phyloP scores from a whole-genome alignment of 2,329 filamentous ascomycete species.

The Monilinia laxa region DNA sequence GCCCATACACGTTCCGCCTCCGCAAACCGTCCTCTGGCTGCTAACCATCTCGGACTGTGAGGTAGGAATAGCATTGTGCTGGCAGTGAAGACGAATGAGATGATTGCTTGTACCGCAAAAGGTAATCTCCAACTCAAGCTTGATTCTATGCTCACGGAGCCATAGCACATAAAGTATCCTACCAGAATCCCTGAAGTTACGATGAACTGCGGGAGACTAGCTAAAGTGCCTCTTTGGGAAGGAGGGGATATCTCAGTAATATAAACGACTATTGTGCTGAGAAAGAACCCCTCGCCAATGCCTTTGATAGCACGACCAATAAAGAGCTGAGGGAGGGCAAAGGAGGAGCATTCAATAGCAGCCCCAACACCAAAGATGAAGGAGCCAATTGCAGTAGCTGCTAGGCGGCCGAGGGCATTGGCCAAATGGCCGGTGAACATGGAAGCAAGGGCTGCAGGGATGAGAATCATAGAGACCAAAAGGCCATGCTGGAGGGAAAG shows the following conservation, averaged over 20 bases:
- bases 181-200: constrained; percentile 50
- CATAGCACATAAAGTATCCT: constrained; percentile 63
- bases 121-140: constrained; percentile 57
- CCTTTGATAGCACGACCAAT: constrained; percentile 56
- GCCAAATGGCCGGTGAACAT: constrained; percentile 57
- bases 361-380: constrained; percentile 54
- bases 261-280: constrained; percentile 57
- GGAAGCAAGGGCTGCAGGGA: constrained; percentile 57
- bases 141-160: constrained; percentile 47
- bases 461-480: constrained; percentile 58
- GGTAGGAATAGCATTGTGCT: constrained; percentile 48
- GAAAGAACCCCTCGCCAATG: constrained; percentile 57
- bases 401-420: constrained; percentile 51
- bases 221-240: constrained; percentile 50
- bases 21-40: constrained; percentile 46
- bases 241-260: constrained; percentile 61
- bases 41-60: constrained; percentile 59
- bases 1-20: constrained; percentile 48
- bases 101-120: constrained; percentile 49
- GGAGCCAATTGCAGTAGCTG: constrained; percentile 50
- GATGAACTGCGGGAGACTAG: constrained; percentile 54
- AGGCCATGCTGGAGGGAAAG: constrained; percentile 47
- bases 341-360: constrained; percentile 51
- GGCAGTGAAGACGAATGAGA: constrained; percentile 45
- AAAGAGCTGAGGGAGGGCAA: constrained; percentile 52